Evolutionary conservation across 2,329 filamentous ascomycete species (phyloP).

Genomic region (Dactylonectria estremocensis): DNA sequence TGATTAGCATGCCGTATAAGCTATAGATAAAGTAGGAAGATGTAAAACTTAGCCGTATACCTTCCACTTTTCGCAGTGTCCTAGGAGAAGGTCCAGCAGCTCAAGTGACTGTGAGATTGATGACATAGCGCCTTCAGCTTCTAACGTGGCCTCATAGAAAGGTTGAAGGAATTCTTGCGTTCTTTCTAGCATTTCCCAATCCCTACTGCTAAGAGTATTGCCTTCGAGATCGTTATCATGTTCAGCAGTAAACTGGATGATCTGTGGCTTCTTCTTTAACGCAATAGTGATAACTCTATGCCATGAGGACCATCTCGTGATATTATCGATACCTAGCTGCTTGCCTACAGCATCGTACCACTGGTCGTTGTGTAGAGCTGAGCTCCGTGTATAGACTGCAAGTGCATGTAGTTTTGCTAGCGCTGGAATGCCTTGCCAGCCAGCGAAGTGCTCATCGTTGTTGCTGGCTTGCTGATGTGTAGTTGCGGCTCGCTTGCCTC

Average conservation of each 20-base stretch:
- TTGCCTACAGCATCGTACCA: conserved; percentile 12
- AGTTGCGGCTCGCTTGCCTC: background rate
- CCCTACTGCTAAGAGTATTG: background rate
- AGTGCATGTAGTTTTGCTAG: background rate
- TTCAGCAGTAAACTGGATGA: conserved; percentile 1
- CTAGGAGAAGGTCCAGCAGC: background rate
- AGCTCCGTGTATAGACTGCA: conserved; percentile 14
- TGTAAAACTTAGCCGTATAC: background rate
- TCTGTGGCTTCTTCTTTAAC: conserved; percentile 12
- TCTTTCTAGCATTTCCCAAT: background rate
- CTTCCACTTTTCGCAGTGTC: background rate
- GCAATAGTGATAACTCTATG: conserved; percentile 9
- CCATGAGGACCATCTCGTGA: conserved; percentile 7
- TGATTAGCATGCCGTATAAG: background rate
- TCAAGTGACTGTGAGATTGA: background rate
- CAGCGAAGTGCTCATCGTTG: background rate
- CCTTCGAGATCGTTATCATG: background rate
- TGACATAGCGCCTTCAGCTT: background rate
- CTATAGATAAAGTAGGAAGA: background rate
- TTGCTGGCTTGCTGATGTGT: background rate
- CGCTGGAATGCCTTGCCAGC: background rate
- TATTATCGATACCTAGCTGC: conserved; percentile 9
- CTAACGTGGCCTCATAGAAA: background rate
- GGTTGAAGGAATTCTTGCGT: background rate
- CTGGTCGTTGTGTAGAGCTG: conserved; percentile 14